Evolutionary conservation across 202 grass and related monocot genomes (phyloP), one percentile per base, ranked within the genome.

Genomic region (Carex arenaria): DNA sequence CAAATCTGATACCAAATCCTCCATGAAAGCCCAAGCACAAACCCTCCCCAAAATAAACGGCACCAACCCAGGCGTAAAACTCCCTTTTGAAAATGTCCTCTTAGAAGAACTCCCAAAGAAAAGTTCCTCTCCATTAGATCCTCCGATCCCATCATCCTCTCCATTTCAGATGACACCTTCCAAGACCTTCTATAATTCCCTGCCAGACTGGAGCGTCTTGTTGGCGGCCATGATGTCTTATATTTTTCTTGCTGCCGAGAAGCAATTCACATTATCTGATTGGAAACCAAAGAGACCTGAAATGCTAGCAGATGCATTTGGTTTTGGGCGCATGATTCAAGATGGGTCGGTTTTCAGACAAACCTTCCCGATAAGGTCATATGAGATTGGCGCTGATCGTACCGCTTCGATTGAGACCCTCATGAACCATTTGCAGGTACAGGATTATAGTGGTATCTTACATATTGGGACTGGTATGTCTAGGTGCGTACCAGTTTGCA

Each of bases 361-460:
- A 66, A 99, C 89, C 76, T 99, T 99, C 66, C 86, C 92, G 17
- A 99, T 99, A 71, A 91, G 97, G 67, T 99, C 97, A 5, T 99
- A 99, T 77, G 97, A 99, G 87, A 96, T 99, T 28, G 97, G 97
- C 10, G 97, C 93, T 15, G 97, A 99, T 91, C 86, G 91, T 49
- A 99, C 97, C 51, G 97, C 97, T 80, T 96, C 97, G 74, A 89
- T 99, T 73, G 97, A 96, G 66, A 96, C 97, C 31, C 86, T 99
- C 91, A 99, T 99, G 97, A 99, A 99, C 72, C 93, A 99, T 90
- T 85, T 99, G 82, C 97, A 99, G 93, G 97, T 99, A 67, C 32
- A 60, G 6, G 31, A 31, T 38, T 40, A 57, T 38, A 60, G 60
- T 60, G 53, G 8, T 60, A 38, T 2, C 31, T 7, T 78, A 85